Evolutionary conservation across 768 basidiomycete species (phyloP), one percentile per base, ranked within the genome.

Genomic region (Leccinum boreale): DNA sequence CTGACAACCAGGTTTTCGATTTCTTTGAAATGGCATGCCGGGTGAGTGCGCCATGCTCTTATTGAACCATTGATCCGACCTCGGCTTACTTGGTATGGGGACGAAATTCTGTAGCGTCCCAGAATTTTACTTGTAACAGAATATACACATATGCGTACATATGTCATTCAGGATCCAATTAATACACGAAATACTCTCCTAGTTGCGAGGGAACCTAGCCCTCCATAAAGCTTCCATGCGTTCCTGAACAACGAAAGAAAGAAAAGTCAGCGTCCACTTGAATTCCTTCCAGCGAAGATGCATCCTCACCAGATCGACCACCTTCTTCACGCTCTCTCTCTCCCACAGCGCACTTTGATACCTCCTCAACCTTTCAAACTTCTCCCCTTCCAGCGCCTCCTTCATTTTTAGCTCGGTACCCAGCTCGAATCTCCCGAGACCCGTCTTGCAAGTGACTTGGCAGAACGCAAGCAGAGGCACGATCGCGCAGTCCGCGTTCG

Each of bases 401-500:
- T 75, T 71, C 0, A 78, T 69, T 62, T 74, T 78, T 50, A 65
- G 67, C 0, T 83, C 84, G 17, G 77, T 73, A 8, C 81, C 85
- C 24, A 67, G 73, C 23, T 76, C 73, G 57, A 72, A 86, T 29
- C 65, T 72, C 0, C 85, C 84, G 19, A 82, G 35, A 45, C 84
- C 82, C 55, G 81, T 77, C 65, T 72, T 73, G n/a, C 81, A 60
- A 8, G 26, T 0, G 1, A 81, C 52, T 46, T 79, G 74, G 33
- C 78, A 58, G 7, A 83, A 70, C 3, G 75, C 81, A 9, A 87
- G 62, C 73, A 85, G 80, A 4, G 87, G 85, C 5, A 77, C 74
- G 29, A 85, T 68, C 1, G 79, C 81, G 21, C 81, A 80, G 62
- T 87, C 87, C 4, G 85, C 86, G 56, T 80, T 80, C 29, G 79